Percentiles rank a stretch among this genome's conserved stretches.
These are phyloP conservation scores for Lachnellula willkommii DNA, from an alignment of 2,329 filamentous ascomycete species.

Conservation along the genomic window DNA sequence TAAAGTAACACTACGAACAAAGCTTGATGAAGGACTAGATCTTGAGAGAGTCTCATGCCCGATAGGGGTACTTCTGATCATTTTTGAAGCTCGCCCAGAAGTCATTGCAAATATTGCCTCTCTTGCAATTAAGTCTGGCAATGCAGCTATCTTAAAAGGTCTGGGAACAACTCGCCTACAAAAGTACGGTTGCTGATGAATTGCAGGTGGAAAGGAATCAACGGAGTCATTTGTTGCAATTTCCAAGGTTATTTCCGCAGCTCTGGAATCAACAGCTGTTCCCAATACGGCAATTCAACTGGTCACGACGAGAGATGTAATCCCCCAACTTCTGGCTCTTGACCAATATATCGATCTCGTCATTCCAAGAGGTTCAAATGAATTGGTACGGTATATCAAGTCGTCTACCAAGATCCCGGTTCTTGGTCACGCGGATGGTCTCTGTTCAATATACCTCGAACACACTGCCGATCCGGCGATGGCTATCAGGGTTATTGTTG, in stretches of 20 bases:
- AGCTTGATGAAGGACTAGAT: conserved; percentile 77
- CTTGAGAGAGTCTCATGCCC: conserved; percentile 88
- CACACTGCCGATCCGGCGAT: conserved; percentile 66
- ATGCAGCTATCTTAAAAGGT: conserved; percentile 93
- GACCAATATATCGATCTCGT: conserved; percentile 90
- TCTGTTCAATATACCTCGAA: conserved; percentile 84
- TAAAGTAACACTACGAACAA: conserved; percentile 74
- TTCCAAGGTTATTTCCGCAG: conserved; percentile 73
- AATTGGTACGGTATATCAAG: conserved; percentile 65
- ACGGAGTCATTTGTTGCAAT: conserved; percentile 93
- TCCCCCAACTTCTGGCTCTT: conserved; percentile 78
- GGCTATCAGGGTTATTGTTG: conserved; percentile 72
- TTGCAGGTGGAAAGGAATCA: conserved; percentile 82
- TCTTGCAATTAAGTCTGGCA: conserved; percentile 92
- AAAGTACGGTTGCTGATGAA: conserved; percentile 4
- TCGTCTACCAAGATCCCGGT: conserved; percentile 89
- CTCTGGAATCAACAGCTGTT: conserved; percentile 66
- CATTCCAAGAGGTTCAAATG: conserved; percentile 62
- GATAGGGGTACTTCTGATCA: conserved; percentile 95
- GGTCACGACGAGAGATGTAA: conserved; percentile 85
- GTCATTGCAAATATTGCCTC: conserved; percentile 98
- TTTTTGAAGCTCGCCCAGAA: conserved; percentile 95
- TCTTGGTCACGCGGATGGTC: conserved; percentile 88
- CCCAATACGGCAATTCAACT: conserved; percentile 87
- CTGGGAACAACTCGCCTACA: neutral